Conservation (phyloP, 495 filamentous ascomycete genomes). For the Neurospora sublineolata region DNA sequence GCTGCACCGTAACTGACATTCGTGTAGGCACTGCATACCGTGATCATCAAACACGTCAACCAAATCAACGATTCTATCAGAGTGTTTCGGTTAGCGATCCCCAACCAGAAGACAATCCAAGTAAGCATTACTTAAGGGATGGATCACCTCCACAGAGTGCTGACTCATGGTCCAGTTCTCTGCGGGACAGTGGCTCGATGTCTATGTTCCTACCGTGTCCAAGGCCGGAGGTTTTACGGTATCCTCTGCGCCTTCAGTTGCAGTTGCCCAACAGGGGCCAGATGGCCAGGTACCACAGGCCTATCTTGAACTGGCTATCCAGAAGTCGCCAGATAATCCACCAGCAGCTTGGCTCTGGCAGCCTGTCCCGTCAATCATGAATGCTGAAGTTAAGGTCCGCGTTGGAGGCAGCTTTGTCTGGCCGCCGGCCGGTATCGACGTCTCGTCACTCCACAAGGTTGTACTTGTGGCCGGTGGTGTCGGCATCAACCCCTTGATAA, state of each 20-base stretch:
- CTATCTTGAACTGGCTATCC: slow-evolving; percentile 21
- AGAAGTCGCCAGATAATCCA: slow-evolving; percentile 15
- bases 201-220: slow-evolving; percentile 52
- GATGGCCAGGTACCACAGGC: slow-evolving; percentile 28
- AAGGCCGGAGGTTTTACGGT: slow-evolving; percentile 80
- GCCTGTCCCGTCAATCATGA: slow-evolving; percentile 38
- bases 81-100: slow-evolving; percentile 27
- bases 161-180: slow-evolving; percentile 42
- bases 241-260: slow-evolving; percentile 54
- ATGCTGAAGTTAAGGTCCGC: slow-evolving; percentile 48
- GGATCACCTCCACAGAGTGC: background rate
- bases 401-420: slow-evolving; percentile 74
- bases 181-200: slow-evolving; percentile 88
- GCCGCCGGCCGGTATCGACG: slow-evolving; percentile 42
- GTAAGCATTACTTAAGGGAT: slow-evolving; percentile 12
- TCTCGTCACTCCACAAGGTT: slow-evolving; percentile 36
- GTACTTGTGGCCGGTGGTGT: slow-evolving; percentile 76
- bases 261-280: slow-evolving; percentile 37
- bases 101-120: slow-evolving; percentile 12
- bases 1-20: slow-evolving; percentile 11
- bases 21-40: slow-evolving; percentile 26
- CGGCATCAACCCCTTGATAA: slow-evolving; percentile 60
- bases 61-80: slow-evolving; percentile 26
- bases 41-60: slow-evolving; percentile 23
- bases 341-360: slow-evolving; percentile 69